These are phyloP conservation scores for Corylus avellana DNA, from an alignment of 306 rosid species.

Conservation along the genomic window DNA sequence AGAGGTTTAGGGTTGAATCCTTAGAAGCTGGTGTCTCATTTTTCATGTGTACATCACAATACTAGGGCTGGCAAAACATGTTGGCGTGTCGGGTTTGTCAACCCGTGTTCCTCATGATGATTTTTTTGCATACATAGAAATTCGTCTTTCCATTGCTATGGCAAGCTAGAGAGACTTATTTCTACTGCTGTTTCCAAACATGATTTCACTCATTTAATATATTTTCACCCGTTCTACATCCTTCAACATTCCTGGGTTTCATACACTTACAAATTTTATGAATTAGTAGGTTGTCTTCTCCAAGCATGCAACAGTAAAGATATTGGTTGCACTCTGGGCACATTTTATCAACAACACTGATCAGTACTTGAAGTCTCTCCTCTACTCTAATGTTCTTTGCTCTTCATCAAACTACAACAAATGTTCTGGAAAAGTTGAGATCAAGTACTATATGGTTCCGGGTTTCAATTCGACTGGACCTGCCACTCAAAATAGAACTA, in stretches of 20 bases:
- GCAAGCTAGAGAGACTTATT: neutral
- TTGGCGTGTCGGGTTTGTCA: no score
- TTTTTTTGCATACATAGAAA: neutral
- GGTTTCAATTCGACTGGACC: slow-evolving; percentile 88
- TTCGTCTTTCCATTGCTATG: neutral
- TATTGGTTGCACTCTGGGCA: slow-evolving; percentile 85
- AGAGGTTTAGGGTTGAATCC: neutral
- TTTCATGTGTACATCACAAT: neutral
- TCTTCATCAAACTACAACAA: slow-evolving; percentile 66
- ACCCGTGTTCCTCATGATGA: neutral
- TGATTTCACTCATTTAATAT: neutral
- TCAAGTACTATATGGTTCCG: slow-evolving; percentile 78
- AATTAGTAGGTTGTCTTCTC: slow-evolving; percentile 63
- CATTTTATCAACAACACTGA: slow-evolving; percentile 72
- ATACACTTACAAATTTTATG: neutral
- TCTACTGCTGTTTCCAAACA: neutral
- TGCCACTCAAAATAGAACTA: slow-evolving; percentile 35
- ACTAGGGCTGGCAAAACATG: no score
- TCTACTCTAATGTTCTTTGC: slow-evolving; percentile 79
- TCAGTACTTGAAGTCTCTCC: slow-evolving; percentile 72
- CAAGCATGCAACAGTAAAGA: slow-evolving; percentile 73
- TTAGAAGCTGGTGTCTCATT: neutral
- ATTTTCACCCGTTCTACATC: neutral
- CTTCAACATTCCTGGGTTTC: neutral
- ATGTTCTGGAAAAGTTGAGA: slow-evolving; percentile 84